Evolutionary conservation across 495 filamentous ascomycete species (phyloP).

Genomic region (Neurospora hispaniola): DNA sequence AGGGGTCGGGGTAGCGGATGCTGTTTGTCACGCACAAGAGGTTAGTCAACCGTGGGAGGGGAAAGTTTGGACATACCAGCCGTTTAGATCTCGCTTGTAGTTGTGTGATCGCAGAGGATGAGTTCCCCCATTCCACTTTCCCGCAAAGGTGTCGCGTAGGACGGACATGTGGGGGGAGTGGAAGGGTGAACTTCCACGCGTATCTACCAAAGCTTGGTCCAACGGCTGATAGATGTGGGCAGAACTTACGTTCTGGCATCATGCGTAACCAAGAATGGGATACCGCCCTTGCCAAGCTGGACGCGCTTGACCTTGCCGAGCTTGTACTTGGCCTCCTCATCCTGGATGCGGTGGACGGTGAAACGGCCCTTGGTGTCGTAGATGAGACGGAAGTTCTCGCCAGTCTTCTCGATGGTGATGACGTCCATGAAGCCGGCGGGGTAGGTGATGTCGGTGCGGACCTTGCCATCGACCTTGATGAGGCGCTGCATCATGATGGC

Average conservation of each 20-base stretch:
- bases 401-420: conserved; percentile 97
- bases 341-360: conserved; percentile 97
- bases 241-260: conserved; percentile 99
- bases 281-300: conserved; percentile 96
- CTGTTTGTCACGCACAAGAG: conserved; percentile 34
- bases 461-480: conserved; percentile 98
- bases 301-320: conserved; percentile 99
- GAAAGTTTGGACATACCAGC: conserved; percentile 34
- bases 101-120: conserved; percentile 4
- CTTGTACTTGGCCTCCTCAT: conserved; percentile 98
- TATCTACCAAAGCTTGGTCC: conserved; percentile 94
- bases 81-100: conserved; percentile 23
- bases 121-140: neutral
- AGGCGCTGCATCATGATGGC: conserved; percentile 99
- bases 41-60: conserved; percentile 29
- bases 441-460: conserved; percentile 96
- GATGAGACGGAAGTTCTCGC: conserved; percentile 98
- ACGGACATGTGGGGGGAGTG: conserved; percentile 3
- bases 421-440: conserved; percentile 99
- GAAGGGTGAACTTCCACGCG: conserved; percentile 14
- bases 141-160: neutral
- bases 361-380: conserved; percentile 99
- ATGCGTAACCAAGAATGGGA: conserved; percentile 99
- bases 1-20: conserved; percentile 96
- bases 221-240: conserved; percentile 96